A percentile compares a stretch with the other conserved stretches of the same genome.
phyloP scores from a whole-genome alignment of 768 basidiomycete genomes.

The Agaricus subrufescens region DNA sequence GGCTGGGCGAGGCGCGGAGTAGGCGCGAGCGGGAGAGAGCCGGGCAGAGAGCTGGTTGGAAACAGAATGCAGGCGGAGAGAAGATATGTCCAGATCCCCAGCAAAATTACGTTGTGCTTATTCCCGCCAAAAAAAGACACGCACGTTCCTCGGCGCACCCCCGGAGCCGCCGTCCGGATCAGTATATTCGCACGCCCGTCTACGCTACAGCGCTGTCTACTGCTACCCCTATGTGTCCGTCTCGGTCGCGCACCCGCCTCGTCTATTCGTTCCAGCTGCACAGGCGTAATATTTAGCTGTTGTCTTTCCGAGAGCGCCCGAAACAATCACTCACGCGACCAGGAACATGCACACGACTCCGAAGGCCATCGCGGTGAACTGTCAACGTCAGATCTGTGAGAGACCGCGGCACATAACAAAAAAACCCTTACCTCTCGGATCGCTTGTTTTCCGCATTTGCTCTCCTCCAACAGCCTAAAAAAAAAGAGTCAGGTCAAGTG shows the following conservation, averaged over 20 bases:
- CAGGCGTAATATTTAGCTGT: neutral
- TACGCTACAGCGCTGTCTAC: neutral
- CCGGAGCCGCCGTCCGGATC: constrained; percentile 11
- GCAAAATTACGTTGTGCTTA: constrained; percentile 30
- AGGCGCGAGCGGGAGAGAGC: no score
- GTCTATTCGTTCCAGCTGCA: constrained; percentile 15
- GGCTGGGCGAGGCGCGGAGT: neutral
- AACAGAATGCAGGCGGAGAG: no score
- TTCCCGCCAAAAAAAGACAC: constrained; percentile 26
- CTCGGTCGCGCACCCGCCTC: neutral
- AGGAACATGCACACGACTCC: constrained; percentile 90
- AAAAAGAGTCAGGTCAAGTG: constrained; percentile 10
- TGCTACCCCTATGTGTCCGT: neutral
- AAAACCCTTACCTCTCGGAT: constrained; percentile 68
- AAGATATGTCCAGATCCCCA: neutral
- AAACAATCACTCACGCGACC: constrained; percentile 67
- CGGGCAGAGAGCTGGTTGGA: no score
- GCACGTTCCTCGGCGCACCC: constrained; percentile 50
- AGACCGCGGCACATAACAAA: constrained; percentile 6
- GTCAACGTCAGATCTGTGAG: constrained; percentile 15
- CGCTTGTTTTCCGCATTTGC: constrained; percentile 85
- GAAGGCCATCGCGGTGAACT: constrained; percentile 91
- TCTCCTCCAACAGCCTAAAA: constrained; percentile 74
- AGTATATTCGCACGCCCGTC: constrained; percentile 4
- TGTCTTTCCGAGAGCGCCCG: neutral